These are phyloP conservation scores for Ceratocystis albifundus DNA, from an alignment of 2,329 filamentous ascomycete species.

Conservation along the genomic window DNA sequence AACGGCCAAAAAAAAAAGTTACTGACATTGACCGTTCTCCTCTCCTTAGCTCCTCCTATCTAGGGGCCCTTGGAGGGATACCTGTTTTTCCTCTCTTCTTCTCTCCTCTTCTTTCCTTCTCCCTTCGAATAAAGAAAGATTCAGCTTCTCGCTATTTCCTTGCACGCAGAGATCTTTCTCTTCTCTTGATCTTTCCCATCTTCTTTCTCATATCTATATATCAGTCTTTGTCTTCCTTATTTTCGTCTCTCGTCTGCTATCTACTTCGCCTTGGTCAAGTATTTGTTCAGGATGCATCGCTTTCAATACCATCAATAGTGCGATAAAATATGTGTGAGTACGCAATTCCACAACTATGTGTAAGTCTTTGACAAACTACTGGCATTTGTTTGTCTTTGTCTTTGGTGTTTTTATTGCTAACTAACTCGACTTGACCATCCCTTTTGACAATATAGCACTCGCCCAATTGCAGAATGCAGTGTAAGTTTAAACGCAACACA, in stretches of 20 bases:
- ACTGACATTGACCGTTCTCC: constrained; percentile 15
- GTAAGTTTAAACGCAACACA: constrained; percentile 31
- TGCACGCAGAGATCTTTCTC: not conserved
- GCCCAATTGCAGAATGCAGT: constrained; percentile 41
- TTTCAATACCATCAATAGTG: constrained; percentile 15
- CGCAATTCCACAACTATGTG: not conserved
- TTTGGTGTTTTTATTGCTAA: not conserved
- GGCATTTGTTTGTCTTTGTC: constrained; percentile 8
- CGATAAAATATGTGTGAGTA: constrained; percentile 22
- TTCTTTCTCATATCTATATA: not conserved
- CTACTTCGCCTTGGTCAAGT: not conserved
- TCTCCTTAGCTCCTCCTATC: constrained; percentile 12
- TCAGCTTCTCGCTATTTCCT: too few species aligned
- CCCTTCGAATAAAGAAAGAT: too few species aligned
- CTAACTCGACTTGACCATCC: not conserved
- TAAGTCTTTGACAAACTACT: not conserved
- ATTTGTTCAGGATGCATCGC: constrained; percentile 16
- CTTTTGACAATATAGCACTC: constrained; percentile 32
- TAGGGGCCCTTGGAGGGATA: not conserved
- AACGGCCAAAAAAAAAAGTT: constrained; percentile 19
- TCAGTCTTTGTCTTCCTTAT: constrained; percentile 17
- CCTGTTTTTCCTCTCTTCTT: constrained; percentile 1
- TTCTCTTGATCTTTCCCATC: not conserved
- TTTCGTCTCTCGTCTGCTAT: constrained; percentile 17
- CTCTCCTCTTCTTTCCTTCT: not conserved